Evolutionary conservation across 805 yeast species (phyloP), one percentile per base, ranked within the genome.

Genomic region (Metschnikowia colocasiae): DNA sequence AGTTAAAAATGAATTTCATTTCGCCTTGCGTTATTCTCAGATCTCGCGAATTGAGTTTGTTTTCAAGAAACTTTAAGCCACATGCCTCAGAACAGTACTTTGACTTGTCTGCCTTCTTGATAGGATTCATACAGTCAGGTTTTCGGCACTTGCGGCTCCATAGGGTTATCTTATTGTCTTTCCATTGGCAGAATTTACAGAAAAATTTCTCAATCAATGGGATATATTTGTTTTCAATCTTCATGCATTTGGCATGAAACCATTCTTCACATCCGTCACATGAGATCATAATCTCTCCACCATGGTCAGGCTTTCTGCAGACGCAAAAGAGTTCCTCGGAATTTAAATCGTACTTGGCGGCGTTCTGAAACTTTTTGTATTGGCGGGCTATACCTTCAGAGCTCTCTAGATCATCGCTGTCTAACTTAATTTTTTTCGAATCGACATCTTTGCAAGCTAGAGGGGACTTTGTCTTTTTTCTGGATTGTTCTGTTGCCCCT

Each of bases 191-290:
- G 48, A 81, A 80, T 8, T 85, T 84, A 59, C 97, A 90, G 60
- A 71, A 85, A 59, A 77, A 90, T 46, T 77, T 76, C 40, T 78
- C 73, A 9, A 89, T 82, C 43, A 89, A 68, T 33, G 75, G 71
- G 48, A 78, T 74, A 57, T 75, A 76, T 45, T 70, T 65, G 7
- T 61, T 62, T 43, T 81, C 74, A 31, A 89, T 60, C 44, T 74
- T 75, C 75, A 90, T 79, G 61, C 97, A 91, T 39, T 68, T 69
- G 64, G 90, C 87, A 65, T 91, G 97, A 60, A 76, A 91, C 97
- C 97, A 91, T 49, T 88, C 96, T 59, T 89, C 96, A 65, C 97
- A 91, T 5, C 88, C 91, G 61, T 90, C 97, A 62, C 97, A 90
- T 0, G 86, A 88, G n/a, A 91, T 85, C 97, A 91, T 91, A 61